Evolutionary conservation across 352 stramenopile species (phyloP).

Genomic region (Pythium biforme): DNA sequence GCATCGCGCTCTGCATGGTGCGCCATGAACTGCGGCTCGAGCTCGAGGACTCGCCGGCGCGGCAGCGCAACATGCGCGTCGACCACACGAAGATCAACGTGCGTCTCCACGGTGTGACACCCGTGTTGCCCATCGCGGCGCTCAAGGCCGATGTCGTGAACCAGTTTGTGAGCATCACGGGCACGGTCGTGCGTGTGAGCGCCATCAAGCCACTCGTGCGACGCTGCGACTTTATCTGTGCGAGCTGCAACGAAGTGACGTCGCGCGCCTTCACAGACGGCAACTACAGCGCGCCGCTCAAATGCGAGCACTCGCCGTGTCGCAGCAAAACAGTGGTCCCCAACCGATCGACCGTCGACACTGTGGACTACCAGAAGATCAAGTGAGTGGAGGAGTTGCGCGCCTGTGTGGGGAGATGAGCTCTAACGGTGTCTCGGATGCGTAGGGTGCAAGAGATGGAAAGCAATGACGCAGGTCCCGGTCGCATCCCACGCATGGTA

Average conservation of each 20-base stretch:
- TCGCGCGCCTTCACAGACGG: slow-evolving; percentile 45
- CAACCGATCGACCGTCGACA: slow-evolving; percentile 57
- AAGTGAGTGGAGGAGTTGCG: slow-evolving; percentile 12
- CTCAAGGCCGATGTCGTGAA: slow-evolving; percentile 54
- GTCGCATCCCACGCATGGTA: slow-evolving; percentile 68
- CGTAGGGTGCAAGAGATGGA: slow-evolving; percentile 81
- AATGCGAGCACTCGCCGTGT: slow-evolving; percentile 46
- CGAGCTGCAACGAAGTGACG: slow-evolving; percentile 48
- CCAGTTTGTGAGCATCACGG: slow-evolving; percentile 45
- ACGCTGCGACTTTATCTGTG: slow-evolving; percentile 62
- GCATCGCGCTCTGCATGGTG: slow-evolving; percentile 38
- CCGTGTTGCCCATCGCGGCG: slow-evolving; percentile 39
- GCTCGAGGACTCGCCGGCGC: slow-evolving; percentile 29
- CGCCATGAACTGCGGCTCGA: slow-evolving; percentile 33
- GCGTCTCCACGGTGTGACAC: slow-evolving; percentile 46
- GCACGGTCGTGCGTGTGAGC: slow-evolving; percentile 61
- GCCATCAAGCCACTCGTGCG: slow-evolving; percentile 59
- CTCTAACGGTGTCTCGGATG: background rate
- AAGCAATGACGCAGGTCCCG: slow-evolving; percentile 67
- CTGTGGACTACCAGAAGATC: slow-evolving; percentile 73
- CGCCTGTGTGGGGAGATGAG: background rate
- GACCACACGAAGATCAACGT: slow-evolving; percentile 40
- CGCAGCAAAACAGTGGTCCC: slow-evolving; percentile 51
- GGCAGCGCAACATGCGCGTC: slow-evolving; percentile 26
- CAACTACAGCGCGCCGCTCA: slow-evolving; percentile 47